Percentiles rank a stretch among this genome's conserved stretches.
Evolutionary conservation across 1,284 basidiomycete species (phyloP).

Genomic region (Puccinia horiana): DNA sequence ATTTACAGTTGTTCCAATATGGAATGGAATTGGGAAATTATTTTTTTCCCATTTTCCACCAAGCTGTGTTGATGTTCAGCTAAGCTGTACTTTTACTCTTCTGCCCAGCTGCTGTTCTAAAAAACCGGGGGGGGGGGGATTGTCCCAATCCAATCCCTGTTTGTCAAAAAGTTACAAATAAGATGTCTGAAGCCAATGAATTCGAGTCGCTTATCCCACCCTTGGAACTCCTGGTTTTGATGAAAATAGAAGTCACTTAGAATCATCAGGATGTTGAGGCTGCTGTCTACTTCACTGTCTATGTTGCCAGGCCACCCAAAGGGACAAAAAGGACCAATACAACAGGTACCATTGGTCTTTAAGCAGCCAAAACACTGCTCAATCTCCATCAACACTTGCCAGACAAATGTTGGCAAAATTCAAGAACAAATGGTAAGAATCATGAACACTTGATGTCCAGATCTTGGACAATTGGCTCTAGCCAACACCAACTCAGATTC

Average conservation of each 20-base stretch:
- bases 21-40: not conserved
- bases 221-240: no score
- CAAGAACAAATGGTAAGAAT: not conserved
- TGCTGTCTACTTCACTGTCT: not conserved
- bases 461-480: not conserved
- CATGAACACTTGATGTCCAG: not conserved
- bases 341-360: not conserved
- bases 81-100: not conserved
- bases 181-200: not conserved
- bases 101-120: not conserved
- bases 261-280: not conserved
- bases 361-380: not conserved
- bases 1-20: slow-evolving; percentile 4
- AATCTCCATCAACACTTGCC: not conserved
- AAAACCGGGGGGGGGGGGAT: not conserved
- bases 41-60: not conserved
- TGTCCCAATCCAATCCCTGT: not conserved
- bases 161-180: not conserved
- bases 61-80: not conserved
- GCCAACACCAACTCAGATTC: not conserved
- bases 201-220: no score
- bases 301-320: not conserved
- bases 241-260: not conserved
- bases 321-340: not conserved
- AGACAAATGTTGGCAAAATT: not conserved